Evolutionary conservation across 202 grass and related monocot species (phyloP).

Genomic region (Musa balbisiana): DNA sequence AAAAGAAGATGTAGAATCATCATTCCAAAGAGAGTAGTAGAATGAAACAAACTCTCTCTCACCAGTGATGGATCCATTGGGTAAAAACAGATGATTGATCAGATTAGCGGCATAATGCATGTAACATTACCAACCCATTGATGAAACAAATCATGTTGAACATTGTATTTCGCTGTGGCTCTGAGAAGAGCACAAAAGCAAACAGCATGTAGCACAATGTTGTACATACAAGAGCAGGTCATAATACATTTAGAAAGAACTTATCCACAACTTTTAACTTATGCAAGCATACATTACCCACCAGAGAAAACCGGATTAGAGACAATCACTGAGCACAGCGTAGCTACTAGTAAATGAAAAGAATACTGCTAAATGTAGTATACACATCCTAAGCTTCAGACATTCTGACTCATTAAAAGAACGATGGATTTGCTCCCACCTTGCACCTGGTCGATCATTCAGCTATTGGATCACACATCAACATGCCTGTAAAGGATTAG

Average conservation of each 20-base stretch:
- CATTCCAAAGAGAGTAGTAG: too few relatives aligned
- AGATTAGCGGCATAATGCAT: neutral
- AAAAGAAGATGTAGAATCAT: too few relatives aligned
- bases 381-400: conserved; percentile 6
- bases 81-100: too few relatives aligned
- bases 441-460: neutral
- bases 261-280: conserved; percentile 13
- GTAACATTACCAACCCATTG: neutral
- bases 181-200: neutral
- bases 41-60: too few relatives aligned
- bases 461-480: neutral
- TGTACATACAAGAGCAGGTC: too few relatives aligned
- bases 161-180: neutral
- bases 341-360: neutral
- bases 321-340: neutral
- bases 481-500: neutral
- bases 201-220: too few relatives aligned
- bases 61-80: neutral
- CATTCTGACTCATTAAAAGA: neutral
- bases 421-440: neutral
- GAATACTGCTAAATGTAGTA: conserved; percentile 14
- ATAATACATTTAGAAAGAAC: neutral
- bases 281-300: conserved; percentile 1
- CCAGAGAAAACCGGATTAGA: neutral
- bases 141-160: neutral